These are phyloP conservation scores for Colletotrichum godetiae DNA, from an alignment of 2,329 filamentous ascomycete species.

Conservation along the genomic window DNA sequence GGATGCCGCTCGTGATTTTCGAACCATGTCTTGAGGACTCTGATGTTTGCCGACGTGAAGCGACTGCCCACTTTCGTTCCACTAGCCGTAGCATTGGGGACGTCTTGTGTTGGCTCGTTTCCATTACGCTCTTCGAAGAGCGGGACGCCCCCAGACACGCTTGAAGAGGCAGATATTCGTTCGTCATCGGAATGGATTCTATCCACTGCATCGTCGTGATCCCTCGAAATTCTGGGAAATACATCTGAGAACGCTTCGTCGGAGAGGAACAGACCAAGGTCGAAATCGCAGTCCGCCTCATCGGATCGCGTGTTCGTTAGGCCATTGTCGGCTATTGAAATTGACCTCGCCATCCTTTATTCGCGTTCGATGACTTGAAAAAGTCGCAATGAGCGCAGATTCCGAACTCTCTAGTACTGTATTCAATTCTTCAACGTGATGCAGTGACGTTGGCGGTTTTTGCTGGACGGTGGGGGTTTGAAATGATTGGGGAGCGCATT, in stretches of 20 bases:
- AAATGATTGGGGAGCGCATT: background rate
- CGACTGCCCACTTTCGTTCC: constrained; percentile 3
- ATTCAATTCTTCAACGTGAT: background rate
- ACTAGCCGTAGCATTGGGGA: background rate
- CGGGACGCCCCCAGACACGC: constrained; percentile 4
- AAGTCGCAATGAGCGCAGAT: background rate
- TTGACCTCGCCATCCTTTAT: background rate
- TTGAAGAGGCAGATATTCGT: background rate
- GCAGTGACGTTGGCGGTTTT: background rate
- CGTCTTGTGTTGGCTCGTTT: background rate
- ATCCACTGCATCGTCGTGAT: background rate
- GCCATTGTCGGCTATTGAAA: background rate
- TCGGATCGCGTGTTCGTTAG: background rate
- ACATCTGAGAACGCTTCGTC: background rate
- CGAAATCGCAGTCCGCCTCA: background rate
- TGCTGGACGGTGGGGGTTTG: background rate
- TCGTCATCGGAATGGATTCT: background rate
- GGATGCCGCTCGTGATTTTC: constrained; percentile 70
- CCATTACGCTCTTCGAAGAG: background rate
- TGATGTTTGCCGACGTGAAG: constrained; percentile 42
- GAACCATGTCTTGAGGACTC: constrained; percentile 73
- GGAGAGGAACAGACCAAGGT: background rate
- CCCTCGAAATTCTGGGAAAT: background rate
- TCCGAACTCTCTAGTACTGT: background rate
- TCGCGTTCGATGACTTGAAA: background rate